Percentiles rank a stretch among this genome's conserved stretches.
These are phyloP conservation scores for Pythium sukuiense DNA, from an alignment of 352 stramenopile genomes.

Conservation along the genomic window DNA sequence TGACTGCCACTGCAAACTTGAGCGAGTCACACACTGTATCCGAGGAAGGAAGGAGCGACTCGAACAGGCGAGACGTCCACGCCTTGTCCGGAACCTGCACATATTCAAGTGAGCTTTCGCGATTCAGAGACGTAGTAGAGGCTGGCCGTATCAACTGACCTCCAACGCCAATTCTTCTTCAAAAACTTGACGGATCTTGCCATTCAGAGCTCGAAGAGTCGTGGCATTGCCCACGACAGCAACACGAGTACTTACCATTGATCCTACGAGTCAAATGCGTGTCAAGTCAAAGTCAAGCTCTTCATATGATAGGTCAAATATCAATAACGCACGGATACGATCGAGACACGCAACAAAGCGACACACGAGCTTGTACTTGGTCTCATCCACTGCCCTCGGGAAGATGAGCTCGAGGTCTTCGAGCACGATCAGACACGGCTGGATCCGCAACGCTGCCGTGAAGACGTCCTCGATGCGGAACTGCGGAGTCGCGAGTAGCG, in stretches of 20 bases:
- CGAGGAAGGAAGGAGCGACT: slow-evolving; percentile 37
- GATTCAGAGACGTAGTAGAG: too few species aligned
- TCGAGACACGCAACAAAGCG: slow-evolving; percentile 58
- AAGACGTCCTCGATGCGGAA: slow-evolving; percentile 65
- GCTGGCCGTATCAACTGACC: slow-evolving; percentile 31
- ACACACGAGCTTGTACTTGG: slow-evolving; percentile 70
- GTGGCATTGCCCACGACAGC: slow-evolving; percentile 70
- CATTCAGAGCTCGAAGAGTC: slow-evolving; percentile 48
- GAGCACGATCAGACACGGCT: slow-evolving; percentile 66
- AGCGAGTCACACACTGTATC: slow-evolving; percentile 44
- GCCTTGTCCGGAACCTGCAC: slow-evolving; percentile 55
- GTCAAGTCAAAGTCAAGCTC: too few species aligned
- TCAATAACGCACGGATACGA: slow-evolving; percentile 42
- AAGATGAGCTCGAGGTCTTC: slow-evolving; percentile 82
- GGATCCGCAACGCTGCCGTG: slow-evolving; percentile 63
- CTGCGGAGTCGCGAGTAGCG: slow-evolving; percentile 53
- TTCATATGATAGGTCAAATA: too few species aligned
- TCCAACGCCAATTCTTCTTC: slow-evolving; percentile 71
- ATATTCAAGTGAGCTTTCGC: not conserved
- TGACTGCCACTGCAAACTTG: slow-evolving; percentile 58
- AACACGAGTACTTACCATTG: slow-evolving; percentile 35
- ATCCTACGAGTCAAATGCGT: slow-evolving; percentile 23
- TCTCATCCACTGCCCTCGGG: slow-evolving; percentile 61
- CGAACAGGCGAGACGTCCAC: slow-evolving; percentile 53
- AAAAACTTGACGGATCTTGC: slow-evolving; percentile 74